Percentiles rank a stretch among this genome's conserved stretches.
Conservation (phyloP, 495 filamentous ascomycete genomes). For the Podospora bellae-mahoneyi region DNA sequence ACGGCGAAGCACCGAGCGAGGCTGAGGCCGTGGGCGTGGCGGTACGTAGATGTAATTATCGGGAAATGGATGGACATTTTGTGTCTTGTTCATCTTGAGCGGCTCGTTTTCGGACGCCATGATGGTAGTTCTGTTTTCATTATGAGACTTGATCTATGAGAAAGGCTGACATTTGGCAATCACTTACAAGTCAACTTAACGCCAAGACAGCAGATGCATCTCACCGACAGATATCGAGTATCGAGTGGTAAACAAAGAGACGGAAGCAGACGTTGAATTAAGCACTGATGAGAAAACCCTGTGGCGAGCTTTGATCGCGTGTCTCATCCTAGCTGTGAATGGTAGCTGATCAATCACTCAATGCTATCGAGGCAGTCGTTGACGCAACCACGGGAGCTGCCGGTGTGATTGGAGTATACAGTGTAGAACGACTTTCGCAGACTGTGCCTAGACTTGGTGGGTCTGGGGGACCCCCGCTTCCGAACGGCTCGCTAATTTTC, state of each 20-base stretch:
- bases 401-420: background rate
- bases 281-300: background rate
- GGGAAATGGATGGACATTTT: slow-evolving; percentile 29
- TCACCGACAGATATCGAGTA: background rate
- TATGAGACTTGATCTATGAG: background rate
- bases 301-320: background rate
- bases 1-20: slow-evolving; percentile 64
- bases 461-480: background rate
- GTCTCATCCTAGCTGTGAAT: background rate
- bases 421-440: background rate
- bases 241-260: background rate
- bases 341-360: background rate
- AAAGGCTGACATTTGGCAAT: background rate
- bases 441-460: background rate
- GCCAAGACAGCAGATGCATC: background rate
- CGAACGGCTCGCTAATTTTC: background rate
- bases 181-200: background rate
- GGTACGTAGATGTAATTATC: slow-evolving; percentile 13
- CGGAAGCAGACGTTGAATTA: background rate
- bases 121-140: slow-evolving; percentile 1
- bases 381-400: slow-evolving; percentile 16
- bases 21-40: slow-evolving; percentile 63
- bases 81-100: slow-evolving; percentile 55
- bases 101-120: slow-evolving; percentile 61
- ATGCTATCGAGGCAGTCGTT: background rate